Percentiles rank a stretch among this genome's conserved stretches.
Conservation (phyloP, 73 alveolate genomes). For the Paramecium sonneborni region DNA sequence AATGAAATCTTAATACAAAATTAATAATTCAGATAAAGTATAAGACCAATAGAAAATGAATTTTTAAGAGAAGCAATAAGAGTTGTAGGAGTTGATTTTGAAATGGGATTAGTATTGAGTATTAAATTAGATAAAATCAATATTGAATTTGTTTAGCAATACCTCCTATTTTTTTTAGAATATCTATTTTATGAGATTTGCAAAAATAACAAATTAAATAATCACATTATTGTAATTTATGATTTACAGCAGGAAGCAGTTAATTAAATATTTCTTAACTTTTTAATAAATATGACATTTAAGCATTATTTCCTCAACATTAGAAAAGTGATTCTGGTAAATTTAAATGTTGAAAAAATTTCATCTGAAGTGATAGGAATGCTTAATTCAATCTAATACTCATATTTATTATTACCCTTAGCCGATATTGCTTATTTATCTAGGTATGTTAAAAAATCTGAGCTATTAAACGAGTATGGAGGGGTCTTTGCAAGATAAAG, state of each 20-base stretch:
- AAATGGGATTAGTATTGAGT: not conserved
- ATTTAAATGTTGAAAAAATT: not conserved
- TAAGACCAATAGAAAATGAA: slow-evolving; percentile 2
- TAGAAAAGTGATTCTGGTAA: not conserved
- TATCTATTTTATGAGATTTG: not conserved
- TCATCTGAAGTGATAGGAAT: not conserved
- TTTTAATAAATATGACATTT: not conserved
- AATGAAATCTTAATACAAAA: not conserved
- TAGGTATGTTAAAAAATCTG: not conserved
- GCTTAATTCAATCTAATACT: not conserved
- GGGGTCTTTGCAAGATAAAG: not conserved
- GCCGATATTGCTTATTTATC: not conserved
- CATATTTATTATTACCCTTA: not conserved
- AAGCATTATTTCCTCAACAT: not conserved
- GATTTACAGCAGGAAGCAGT: not conserved
- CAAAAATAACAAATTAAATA: not conserved
- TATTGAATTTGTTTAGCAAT: not conserved
- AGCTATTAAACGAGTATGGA: not conserved
- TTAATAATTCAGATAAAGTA: not conserved
- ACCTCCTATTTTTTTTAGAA: not conserved
- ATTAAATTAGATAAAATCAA: not conserved
- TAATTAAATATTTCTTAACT: not conserved
- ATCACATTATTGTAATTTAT: not conserved
- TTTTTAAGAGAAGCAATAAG: not conserved
- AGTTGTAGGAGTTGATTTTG: not conserved